These are phyloP conservation scores for Fusarium coicis DNA, from an alignment of 2,329 filamentous ascomycete species.

Conservation along the genomic window DNA sequence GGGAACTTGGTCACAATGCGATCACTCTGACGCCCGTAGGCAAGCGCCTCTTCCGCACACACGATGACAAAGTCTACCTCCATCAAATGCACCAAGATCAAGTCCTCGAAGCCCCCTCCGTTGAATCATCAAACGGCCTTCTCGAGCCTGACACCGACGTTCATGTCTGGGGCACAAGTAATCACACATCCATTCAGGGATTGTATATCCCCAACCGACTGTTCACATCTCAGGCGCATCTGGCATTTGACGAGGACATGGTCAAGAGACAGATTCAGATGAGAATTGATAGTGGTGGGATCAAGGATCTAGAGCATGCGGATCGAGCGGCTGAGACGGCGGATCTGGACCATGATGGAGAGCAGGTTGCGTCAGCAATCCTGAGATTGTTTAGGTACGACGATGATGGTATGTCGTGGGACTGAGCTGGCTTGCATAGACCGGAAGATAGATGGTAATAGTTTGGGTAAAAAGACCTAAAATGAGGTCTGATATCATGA, in stretches of 20 bases:
- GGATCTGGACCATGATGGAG: slow-evolving; percentile 74
- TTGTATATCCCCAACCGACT: slow-evolving; percentile 74
- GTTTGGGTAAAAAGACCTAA: background rate
- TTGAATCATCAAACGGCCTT: slow-evolving; percentile 56
- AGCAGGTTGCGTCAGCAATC: slow-evolving; percentile 73
- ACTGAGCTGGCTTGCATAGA: background rate
- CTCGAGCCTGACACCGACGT: slow-evolving; percentile 55
- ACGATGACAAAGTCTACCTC: slow-evolving; percentile 62
- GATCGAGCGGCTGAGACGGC: slow-evolving; percentile 71
- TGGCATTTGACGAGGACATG: slow-evolving; percentile 79
- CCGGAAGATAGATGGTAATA: background rate
- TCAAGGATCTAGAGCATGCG: slow-evolving; percentile 71
- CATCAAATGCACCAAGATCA: slow-evolving; percentile 87
- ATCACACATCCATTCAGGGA: slow-evolving; percentile 75
- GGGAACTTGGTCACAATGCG: slow-evolving; percentile 77
- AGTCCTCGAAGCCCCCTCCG: slow-evolving; percentile 69
- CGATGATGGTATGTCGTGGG: slow-evolving; percentile 53
- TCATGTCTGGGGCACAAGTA: slow-evolving; percentile 70
- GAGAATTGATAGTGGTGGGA: slow-evolving; percentile 67
- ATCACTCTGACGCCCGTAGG: slow-evolving; percentile 73
- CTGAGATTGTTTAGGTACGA: slow-evolving; percentile 66
- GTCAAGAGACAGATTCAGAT: slow-evolving; percentile 70
- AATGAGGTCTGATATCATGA: background rate
- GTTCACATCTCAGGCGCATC: slow-evolving; percentile 82
- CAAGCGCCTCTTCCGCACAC: slow-evolving; percentile 73